Conservation (phyloP, 2,329 filamentous ascomycete genomes). For the Akanthomyces dipterigenus region DNA sequence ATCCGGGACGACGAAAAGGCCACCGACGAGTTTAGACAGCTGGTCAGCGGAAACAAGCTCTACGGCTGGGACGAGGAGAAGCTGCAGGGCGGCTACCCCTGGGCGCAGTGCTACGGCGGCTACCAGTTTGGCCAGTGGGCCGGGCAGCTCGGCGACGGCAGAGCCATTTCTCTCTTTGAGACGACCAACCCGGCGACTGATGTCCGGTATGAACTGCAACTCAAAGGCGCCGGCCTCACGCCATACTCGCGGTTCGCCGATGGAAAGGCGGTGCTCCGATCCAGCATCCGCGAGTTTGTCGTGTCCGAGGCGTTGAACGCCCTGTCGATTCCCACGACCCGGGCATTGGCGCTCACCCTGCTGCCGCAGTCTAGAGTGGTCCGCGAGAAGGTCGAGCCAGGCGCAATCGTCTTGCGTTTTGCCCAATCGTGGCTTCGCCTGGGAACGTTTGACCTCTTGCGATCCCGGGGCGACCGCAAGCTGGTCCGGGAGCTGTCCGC, state of each 20-base stretch:
- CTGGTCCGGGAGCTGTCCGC: conserved; percentile 68
- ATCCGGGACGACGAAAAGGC: conserved; percentile 61
- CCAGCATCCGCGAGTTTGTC: conserved; percentile 89
- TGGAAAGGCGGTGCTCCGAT: conserved; percentile 85
- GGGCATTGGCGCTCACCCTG: conserved; percentile 76
- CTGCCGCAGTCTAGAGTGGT: conserved; percentile 65
- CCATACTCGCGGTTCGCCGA: conserved; percentile 96
- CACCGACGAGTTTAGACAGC: conserved; percentile 66
- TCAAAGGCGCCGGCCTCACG: conserved; percentile 89
- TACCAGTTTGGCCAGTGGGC: conserved; percentile 81
- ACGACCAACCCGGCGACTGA: conserved; percentile 66
- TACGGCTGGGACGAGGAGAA: conserved; percentile 68
- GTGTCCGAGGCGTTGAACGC: conserved; percentile 86
- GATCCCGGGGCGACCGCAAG: conserved; percentile 70
- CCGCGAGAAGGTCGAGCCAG: conserved; percentile 77
- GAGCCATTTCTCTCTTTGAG: conserved; percentile 92
- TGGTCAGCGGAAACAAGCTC: conserved; percentile 77
- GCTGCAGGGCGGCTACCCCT: conserved; percentile 73
- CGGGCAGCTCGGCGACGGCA: conserved; percentile 88
- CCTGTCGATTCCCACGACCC: conserved; percentile 76
- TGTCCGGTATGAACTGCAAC: conserved; percentile 79
- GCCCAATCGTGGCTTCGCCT: conserved; percentile 87
- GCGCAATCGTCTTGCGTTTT: conserved; percentile 87
- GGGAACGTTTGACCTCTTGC: conserved; percentile 92
- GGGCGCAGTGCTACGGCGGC: conserved; percentile 97